Evolutionary conservation across 371 early-diverging fungal genomes (phyloP).

Genomic region (Entomophthora muscae): DNA sequence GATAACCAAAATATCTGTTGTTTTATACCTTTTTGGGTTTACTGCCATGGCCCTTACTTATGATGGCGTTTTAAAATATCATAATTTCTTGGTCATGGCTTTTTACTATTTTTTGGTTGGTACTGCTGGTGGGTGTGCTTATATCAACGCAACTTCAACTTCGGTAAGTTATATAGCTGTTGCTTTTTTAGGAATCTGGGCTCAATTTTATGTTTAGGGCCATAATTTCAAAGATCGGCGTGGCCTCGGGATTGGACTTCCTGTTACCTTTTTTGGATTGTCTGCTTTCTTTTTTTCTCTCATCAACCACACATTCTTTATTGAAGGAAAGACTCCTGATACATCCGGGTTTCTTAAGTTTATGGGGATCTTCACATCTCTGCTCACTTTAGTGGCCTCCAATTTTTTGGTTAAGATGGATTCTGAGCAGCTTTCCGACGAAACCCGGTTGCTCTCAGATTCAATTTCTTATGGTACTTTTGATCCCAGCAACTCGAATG

Average conservation of each 20-base stretch:
- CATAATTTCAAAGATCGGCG: constrained; percentile 31
- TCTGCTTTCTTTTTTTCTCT: constrained; percentile 46
- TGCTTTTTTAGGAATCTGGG: neutral
- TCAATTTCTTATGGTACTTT: neutral
- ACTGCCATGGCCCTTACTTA: neutral
- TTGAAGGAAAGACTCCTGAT: constrained; percentile 10
- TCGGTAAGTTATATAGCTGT: neutral
- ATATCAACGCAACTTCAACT: neutral
- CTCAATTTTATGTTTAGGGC: constrained; percentile 14
- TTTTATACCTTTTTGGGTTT: constrained; percentile 1
- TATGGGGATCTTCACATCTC: constrained; percentile 14
- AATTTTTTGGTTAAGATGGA: constrained; percentile 16
- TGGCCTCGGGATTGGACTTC: constrained; percentile 41
- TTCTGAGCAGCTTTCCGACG: constrained; percentile 6
- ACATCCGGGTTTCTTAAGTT: constrained; percentile 18
- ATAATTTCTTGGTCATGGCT: neutral
- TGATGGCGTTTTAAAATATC: neutral
- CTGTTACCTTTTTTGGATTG: constrained; percentile 41
- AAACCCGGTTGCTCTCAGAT: neutral
- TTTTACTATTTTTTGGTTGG: constrained; percentile 6
- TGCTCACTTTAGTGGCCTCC: constrained; percentile 13
- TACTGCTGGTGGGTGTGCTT: constrained; percentile 1
- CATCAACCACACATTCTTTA: constrained; percentile 27
- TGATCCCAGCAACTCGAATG: too few relatives aligned
- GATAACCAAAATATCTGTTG: neutral